These are phyloP conservation scores for Lenwebbia sp. DNA, from an alignment of 345 rosid species.

Conservation along the genomic window DNA sequence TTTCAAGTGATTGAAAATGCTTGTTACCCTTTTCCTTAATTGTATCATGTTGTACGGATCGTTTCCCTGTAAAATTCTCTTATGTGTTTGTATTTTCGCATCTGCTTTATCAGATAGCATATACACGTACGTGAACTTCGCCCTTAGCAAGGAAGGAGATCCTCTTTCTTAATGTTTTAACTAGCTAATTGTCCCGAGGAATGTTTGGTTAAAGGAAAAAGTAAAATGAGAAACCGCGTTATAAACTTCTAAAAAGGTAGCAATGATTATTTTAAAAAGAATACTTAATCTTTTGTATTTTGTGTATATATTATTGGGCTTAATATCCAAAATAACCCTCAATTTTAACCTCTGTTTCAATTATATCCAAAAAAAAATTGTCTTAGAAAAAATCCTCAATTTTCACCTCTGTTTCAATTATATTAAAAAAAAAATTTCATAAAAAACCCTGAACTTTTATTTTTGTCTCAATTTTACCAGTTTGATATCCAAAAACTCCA, in stretches of 20 bases:
- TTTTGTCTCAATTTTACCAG: too few relatives aligned
- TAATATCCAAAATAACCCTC: too few relatives aligned
- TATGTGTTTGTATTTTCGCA: not conserved
- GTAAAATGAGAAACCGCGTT: not conserved
- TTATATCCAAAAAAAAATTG: too few relatives aligned
- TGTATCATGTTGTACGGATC: not conserved
- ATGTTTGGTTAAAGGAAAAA: not conserved
- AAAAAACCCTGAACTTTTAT: too few relatives aligned
- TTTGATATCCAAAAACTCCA: too few relatives aligned
- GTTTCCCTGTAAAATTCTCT: not conserved
- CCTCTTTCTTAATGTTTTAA: not conserved
- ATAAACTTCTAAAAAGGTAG: not conserved
- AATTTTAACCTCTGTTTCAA: too few relatives aligned
- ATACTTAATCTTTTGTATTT: not conserved
- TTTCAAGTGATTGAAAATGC: not conserved
- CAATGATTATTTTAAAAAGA: not conserved
- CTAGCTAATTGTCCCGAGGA: not conserved
- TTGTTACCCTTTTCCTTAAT: not conserved
- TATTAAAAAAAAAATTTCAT: too few relatives aligned
- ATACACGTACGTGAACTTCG: rapidly evolving
- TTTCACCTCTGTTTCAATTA: too few relatives aligned
- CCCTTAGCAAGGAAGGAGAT: not conserved
- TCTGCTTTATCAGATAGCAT: not conserved
- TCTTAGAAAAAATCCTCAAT: too few relatives aligned
- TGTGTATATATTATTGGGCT: not conserved